Conservation (phyloP, 768 basidiomycete species). For the Mrakia gelida region DNA sequence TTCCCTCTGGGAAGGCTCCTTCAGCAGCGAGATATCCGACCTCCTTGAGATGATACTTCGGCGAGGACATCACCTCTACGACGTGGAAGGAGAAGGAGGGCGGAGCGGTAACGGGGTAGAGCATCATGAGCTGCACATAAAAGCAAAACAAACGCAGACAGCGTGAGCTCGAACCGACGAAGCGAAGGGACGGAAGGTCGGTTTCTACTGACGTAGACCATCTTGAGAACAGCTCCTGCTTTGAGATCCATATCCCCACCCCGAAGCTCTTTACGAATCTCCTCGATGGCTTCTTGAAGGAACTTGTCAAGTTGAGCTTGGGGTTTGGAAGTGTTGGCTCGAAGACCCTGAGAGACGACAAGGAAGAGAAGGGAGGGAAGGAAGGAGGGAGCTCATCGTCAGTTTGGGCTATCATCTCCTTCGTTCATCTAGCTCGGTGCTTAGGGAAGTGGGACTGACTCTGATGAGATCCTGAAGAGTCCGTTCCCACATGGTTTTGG, state of each 20-base stretch:
- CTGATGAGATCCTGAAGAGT: constrained; percentile 92
- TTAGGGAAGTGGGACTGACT: constrained; percentile 41
- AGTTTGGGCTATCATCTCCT: not conserved
- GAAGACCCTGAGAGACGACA: constrained; percentile 51
- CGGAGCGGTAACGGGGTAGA: constrained; percentile 76
- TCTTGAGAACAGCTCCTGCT: constrained; percentile 88
- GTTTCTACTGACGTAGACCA: constrained; percentile 87
- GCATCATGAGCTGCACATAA: constrained; percentile 90
- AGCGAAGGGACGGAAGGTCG: not conserved
- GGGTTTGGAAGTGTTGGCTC: constrained; percentile 90
- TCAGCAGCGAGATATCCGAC: constrained; percentile 92
- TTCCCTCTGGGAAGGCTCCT: constrained; percentile 87
- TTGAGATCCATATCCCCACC: constrained; percentile 95
- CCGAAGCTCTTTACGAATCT: constrained; percentile 81
- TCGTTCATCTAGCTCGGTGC: not conserved
- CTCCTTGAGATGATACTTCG: constrained; percentile 83
- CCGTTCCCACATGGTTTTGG: constrained; percentile 77
- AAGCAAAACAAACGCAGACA: constrained; percentile 27
- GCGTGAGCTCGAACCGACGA: not conserved
- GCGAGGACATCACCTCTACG: constrained; percentile 95
- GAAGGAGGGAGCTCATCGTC: not conserved
- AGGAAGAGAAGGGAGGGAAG: not conserved
- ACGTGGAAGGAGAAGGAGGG: constrained; percentile 95
- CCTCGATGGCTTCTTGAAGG: constrained; percentile 63
- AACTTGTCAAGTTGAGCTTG: constrained; percentile 66